Evolutionary conservation across 495 filamentous ascomycete genomes (phyloP).

Genomic region (Penicillium cataractarum): DNA sequence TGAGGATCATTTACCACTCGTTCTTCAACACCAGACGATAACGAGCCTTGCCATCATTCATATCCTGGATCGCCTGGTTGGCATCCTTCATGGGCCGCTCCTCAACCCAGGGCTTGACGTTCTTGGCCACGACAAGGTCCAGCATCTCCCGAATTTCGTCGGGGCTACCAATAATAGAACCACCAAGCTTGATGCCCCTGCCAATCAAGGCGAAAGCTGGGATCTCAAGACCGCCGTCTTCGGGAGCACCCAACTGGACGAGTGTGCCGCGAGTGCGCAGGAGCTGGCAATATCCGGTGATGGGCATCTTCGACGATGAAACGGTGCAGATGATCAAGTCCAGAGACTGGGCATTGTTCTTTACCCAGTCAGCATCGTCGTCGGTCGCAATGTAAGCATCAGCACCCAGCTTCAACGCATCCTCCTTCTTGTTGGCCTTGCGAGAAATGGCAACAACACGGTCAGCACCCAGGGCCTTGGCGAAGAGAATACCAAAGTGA

Average conservation of each 20-base stretch:
- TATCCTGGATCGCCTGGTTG: slow-evolving; percentile 70
- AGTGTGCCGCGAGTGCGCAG: slow-evolving; percentile 71
- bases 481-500: slow-evolving; percentile 65
- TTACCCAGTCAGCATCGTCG: slow-evolving; percentile 75
- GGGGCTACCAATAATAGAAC: slow-evolving; percentile 71
- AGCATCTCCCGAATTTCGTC: slow-evolving; percentile 81
- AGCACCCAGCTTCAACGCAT: slow-evolving; percentile 63
- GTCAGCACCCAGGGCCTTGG: slow-evolving; percentile 71
- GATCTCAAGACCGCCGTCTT: slow-evolving; percentile 65
- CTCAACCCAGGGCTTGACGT: slow-evolving; percentile 73
- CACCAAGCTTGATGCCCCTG: slow-evolving; percentile 66
- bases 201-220: slow-evolving; percentile 63
- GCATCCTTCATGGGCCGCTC: slow-evolving; percentile 72
- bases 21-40: slow-evolving; percentile 78
- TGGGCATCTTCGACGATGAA: slow-evolving; percentile 74
- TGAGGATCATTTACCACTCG: slow-evolving; percentile 28
- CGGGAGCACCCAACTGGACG: slow-evolving; percentile 76
- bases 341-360: slow-evolving; percentile 61
- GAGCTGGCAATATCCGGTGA: slow-evolving; percentile 68
- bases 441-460: slow-evolving; percentile 83
- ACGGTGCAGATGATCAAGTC: slow-evolving; percentile 84
- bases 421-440: slow-evolving; percentile 65
- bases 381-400: slow-evolving; percentile 79
- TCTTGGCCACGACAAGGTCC: slow-evolving; percentile 70
- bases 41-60: slow-evolving; percentile 68